Evolutionary conservation across 768 basidiomycete genomes (phyloP).

Genomic region (Boletus rubroflammeus): DNA sequence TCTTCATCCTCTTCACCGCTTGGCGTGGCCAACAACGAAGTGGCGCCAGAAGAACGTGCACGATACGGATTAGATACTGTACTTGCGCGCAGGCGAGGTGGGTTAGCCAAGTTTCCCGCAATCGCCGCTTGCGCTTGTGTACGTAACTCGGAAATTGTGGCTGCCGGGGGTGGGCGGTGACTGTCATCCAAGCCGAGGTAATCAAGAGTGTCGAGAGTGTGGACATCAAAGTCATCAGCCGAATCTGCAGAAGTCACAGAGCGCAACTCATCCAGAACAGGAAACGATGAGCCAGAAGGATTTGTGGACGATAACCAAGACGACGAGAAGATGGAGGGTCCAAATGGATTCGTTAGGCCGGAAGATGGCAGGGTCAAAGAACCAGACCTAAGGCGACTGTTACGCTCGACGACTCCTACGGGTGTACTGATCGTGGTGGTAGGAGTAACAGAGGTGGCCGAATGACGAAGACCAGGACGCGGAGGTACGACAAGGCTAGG

Average conservation of each 20-base stretch:
- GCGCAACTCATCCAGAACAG: slow-evolving; percentile 75
- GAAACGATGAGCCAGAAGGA: slow-evolving; percentile 52
- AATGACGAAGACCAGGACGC: slow-evolving; percentile 71
- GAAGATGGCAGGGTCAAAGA: slow-evolving; percentile 84
- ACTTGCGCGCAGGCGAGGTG: slow-evolving; percentile 78
- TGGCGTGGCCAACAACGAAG: slow-evolving; percentile 61
- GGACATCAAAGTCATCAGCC: slow-evolving; percentile 84
- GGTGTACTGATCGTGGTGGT: slow-evolving; percentile 41
- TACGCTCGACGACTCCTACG: slow-evolving; percentile 48
- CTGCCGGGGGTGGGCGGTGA: slow-evolving; percentile 70
- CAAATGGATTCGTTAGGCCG: slow-evolving; percentile 79
- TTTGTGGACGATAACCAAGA: slow-evolving; percentile 77
- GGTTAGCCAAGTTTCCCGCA: slow-evolving; percentile 75
- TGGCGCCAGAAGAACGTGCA: slow-evolving; percentile 53
- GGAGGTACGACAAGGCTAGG: slow-evolving; percentile 44
- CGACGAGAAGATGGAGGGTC: slow-evolving; percentile 84
- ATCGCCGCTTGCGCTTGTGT: slow-evolving; percentile 90
- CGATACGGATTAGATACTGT: slow-evolving; percentile 95
- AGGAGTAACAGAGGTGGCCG: slow-evolving; percentile 60
- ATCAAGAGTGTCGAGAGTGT: slow-evolving; percentile 94
- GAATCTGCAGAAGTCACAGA: slow-evolving; percentile 78
- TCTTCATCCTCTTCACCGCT: slow-evolving; percentile 72
- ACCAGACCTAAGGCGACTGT: slow-evolving; percentile 87
- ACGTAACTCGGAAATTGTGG: slow-evolving; percentile 84
- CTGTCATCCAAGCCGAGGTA: slow-evolving; percentile 92